Conservation (phyloP, 495 filamentous ascomycete genomes). For the Pseudevernia furfuracea region DNA sequence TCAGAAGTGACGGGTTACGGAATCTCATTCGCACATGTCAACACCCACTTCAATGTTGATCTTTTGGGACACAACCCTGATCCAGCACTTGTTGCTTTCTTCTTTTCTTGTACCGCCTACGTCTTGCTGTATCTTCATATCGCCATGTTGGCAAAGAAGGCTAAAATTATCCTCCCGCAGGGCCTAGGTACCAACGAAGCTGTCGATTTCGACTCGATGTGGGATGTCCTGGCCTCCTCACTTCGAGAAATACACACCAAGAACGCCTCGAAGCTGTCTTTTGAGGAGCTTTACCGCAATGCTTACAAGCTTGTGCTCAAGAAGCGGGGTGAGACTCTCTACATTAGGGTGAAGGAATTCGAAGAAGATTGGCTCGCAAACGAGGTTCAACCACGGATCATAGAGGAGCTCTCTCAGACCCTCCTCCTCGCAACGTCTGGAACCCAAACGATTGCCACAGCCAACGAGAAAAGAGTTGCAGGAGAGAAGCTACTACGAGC, state of each 20-base stretch:
- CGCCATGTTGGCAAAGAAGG: background rate
- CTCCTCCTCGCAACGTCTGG: slow-evolving; percentile 40
- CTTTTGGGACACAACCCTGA: background rate
- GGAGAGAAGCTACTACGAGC: slow-evolving; percentile 78
- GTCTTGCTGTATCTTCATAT: background rate
- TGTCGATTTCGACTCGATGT: slow-evolving; percentile 74
- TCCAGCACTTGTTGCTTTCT: background rate
- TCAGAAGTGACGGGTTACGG: background rate
- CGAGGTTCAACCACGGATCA: slow-evolving; percentile 57
- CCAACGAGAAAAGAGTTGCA: slow-evolving; percentile 65
- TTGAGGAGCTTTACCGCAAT: slow-evolving; percentile 90
- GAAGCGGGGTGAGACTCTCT: slow-evolving; percentile 78
- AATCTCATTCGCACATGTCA: background rate
- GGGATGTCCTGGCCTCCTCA: slow-evolving; percentile 65
- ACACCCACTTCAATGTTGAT: slow-evolving; percentile 1
- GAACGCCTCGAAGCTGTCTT: slow-evolving; percentile 83
- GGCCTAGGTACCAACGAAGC: slow-evolving; percentile 45
- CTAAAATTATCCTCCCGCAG: slow-evolving; percentile 34
- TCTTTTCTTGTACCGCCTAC: background rate
- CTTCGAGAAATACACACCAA: slow-evolving; percentile 83
- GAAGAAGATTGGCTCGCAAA: slow-evolving; percentile 71
- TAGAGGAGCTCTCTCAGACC: slow-evolving; percentile 51
- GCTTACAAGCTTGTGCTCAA: slow-evolving; percentile 93
- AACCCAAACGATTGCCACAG: slow-evolving; percentile 46
- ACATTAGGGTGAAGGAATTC: slow-evolving; percentile 67